Percentiles rank a stretch among this genome's conserved stretches.
Evolutionary conservation across 1,139 yeast genomes (phyloP).

Genomic region (Arxiozyma telluris): DNA sequence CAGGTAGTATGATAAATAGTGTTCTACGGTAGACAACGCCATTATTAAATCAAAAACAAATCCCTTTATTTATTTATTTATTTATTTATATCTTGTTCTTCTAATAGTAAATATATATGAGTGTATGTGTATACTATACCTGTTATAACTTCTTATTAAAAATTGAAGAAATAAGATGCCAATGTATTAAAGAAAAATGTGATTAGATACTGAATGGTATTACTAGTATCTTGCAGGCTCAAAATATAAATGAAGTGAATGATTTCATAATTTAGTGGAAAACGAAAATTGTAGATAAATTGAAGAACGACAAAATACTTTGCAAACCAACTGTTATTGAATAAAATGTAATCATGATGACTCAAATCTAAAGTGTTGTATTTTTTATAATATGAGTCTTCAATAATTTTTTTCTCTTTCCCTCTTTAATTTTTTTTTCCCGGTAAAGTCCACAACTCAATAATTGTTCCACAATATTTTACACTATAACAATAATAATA

Average conservation of each 20-base stretch:
- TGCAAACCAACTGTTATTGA: not conserved
- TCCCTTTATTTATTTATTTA: too few relatives aligned
- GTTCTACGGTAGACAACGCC: slow-evolving; percentile 30
- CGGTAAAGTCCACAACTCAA: too few relatives aligned
- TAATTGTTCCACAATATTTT: too few relatives aligned
- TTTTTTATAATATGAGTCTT: not conserved
- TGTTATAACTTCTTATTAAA: not conserved
- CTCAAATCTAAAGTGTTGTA: not conserved
- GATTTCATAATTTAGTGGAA: not conserved
- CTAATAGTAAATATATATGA: not conserved
- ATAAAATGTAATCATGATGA: not conserved
- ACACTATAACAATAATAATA: too few relatives aligned
- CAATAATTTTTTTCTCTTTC: not conserved
- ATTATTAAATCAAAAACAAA: slow-evolving; percentile 4
- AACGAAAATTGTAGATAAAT: too few relatives aligned
- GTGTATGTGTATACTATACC: not conserved
- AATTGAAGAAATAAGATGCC: not conserved
- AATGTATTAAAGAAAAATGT: not conserved
- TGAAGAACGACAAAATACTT: too few relatives aligned
- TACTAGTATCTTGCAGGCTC: not conserved
- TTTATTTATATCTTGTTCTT: not conserved
- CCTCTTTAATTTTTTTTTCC: not conserved
- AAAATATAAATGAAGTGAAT: too few relatives aligned
- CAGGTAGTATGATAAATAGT: slow-evolving; percentile 33
- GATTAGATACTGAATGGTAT: not conserved